phyloP scores from a whole-genome alignment of 805 yeast genomes.

The Brettanomyces custersianus region DNA sequence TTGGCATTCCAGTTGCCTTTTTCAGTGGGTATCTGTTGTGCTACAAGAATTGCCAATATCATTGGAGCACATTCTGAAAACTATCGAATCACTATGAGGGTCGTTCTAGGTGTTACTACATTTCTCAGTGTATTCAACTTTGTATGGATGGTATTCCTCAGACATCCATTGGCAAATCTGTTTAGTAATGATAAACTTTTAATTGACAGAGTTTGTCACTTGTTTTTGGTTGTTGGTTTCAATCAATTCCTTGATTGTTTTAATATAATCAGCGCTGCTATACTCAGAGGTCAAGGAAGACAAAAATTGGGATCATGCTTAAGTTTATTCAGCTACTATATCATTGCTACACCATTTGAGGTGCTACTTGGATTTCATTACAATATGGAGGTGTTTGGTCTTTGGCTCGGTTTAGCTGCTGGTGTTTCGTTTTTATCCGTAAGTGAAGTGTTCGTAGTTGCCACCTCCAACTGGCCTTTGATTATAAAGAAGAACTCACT shows the following conservation, averaged over 20 bases:
- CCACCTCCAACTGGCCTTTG: constrained; percentile 43
- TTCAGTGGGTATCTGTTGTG: constrained; percentile 41
- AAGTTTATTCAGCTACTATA: constrained; percentile 37
- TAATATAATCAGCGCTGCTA: constrained; percentile 37
- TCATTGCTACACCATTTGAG: constrained; percentile 41
- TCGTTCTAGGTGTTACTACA: constrained; percentile 26
- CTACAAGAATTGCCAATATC: constrained; percentile 45
- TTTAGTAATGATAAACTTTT: constrained; percentile 34
- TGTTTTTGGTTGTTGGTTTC: constrained; percentile 38
- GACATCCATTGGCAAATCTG: constrained; percentile 30
- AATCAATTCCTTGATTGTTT: constrained; percentile 42
- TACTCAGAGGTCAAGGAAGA: constrained; percentile 46
- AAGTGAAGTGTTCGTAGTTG: constrained; percentile 32
- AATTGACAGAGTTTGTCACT: constrained; percentile 28
- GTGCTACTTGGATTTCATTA: constrained; percentile 33
- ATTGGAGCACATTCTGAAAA: constrained; percentile 37
- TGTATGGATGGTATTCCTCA: constrained; percentile 27
- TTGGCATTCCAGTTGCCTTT: constrained; percentile 44
- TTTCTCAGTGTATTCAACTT: constrained; percentile 30
- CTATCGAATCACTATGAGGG: constrained; percentile 29
- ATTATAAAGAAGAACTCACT: constrained; percentile 29
- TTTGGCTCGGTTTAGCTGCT: constrained; percentile 39
- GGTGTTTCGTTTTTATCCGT: constrained; percentile 34
- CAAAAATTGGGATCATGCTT: constrained; percentile 43
- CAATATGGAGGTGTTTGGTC: constrained; percentile 31